Conservation (phyloP, 352 stramenopile genomes). For the Phytopythium sindhum region DNA sequence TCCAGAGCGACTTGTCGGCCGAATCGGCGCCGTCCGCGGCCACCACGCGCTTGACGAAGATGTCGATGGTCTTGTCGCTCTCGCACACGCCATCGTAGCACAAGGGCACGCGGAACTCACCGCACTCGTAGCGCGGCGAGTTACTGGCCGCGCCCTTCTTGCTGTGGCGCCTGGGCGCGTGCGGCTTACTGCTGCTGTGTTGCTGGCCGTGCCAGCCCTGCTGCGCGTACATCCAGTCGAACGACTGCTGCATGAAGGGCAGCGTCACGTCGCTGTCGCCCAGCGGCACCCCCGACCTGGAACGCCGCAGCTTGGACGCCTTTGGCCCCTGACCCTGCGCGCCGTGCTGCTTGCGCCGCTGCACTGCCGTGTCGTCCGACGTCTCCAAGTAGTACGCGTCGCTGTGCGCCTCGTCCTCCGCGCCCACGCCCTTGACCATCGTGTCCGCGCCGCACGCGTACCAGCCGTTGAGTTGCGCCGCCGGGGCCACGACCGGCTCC, state of each 20-base stretch:
- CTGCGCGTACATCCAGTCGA: slow-evolving; percentile 29
- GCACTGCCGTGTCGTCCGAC: background rate
- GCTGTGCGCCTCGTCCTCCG: slow-evolving; percentile 20
- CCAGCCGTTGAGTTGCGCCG: slow-evolving; percentile 55
- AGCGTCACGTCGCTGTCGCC: slow-evolving; percentile 8
- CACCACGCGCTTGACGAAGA: slow-evolving; percentile 61
- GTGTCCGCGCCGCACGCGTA: slow-evolving; percentile 44
- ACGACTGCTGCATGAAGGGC: slow-evolving; percentile 37
- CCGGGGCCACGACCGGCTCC: slow-evolving; percentile 4
- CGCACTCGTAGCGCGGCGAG: slow-evolving; percentile 48
- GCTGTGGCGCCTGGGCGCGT: background rate
- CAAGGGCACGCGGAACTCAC: slow-evolving; percentile 58
- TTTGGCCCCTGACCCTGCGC: background rate
- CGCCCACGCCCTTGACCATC: slow-evolving; percentile 12
- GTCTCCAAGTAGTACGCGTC: slow-evolving; percentile 44
- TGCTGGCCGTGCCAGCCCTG: slow-evolving; percentile 19
- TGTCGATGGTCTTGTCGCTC: slow-evolving; percentile 45
- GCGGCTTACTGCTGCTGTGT: background rate
- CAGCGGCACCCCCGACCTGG: background rate
- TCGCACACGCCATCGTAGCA: slow-evolving; percentile 67
- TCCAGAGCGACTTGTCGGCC: slow-evolving; percentile 51
- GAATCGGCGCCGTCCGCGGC: slow-evolving; percentile 11
- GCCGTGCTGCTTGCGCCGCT: slow-evolving; percentile 1
- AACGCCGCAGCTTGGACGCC: background rate
- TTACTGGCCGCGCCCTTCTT: slow-evolving; percentile 9